A percentile compares a stretch with the other conserved stretches of the same genome.
phyloP scores from a whole-genome alignment of 2,329 filamentous ascomycete species.

The Fusarium clavum region DNA sequence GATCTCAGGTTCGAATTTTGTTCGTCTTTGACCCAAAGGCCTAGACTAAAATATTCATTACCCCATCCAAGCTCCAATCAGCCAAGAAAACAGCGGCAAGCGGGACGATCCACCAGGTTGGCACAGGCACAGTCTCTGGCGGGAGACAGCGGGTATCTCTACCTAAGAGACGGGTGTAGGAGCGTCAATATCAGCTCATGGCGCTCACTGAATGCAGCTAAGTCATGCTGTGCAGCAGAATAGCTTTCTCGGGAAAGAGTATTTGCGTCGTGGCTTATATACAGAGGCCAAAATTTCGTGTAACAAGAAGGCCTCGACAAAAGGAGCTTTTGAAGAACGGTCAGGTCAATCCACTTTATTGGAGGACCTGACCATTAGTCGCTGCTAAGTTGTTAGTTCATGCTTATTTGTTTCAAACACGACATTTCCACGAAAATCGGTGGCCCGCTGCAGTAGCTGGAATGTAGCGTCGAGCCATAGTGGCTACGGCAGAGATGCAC shows the following conservation, averaged over 20 bases:
- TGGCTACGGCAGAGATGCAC: constrained; percentile 3
- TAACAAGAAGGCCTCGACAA: neutral
- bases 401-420: constrained; percentile 30
- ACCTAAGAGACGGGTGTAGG: constrained; percentile 26
- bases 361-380: neutral
- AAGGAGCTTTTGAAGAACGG: neutral
- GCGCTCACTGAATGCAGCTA: constrained; percentile 38
- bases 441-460: constrained; percentile 27
- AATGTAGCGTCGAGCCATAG: constrained; percentile 41
- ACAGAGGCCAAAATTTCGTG: constrained; percentile 8
- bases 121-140: constrained; percentile 39
- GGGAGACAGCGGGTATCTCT: constrained; percentile 34
- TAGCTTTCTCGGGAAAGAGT: neutral
- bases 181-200: constrained; percentile 45
- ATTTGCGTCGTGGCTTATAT: constrained; percentile 3
- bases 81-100: constrained; percentile 20
- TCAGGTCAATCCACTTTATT: neutral
- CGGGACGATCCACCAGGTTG: constrained; percentile 43
- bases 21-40: neutral
- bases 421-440: constrained; percentile 14
- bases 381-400: neutral
- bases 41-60: constrained; percentile 9
- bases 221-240: constrained; percentile 43
- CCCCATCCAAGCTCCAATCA: constrained; percentile 39
- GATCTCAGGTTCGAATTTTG: neutral